Conservation (phyloP, 768 basidiomycete genomes). For the Collybia sp. region DNA sequence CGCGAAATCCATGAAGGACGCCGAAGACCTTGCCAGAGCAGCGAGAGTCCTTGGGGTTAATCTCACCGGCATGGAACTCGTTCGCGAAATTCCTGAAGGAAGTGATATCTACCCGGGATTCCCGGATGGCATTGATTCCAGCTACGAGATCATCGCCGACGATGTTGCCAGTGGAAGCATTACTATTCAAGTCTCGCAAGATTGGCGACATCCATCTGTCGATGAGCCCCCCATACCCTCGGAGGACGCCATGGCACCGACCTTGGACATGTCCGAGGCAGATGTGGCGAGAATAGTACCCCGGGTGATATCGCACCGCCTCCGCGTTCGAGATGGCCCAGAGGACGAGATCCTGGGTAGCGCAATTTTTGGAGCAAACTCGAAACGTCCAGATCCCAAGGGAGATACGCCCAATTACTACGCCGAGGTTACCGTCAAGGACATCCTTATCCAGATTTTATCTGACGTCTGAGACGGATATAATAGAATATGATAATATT, state of each 20-base stretch:
- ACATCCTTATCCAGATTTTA: constrained; percentile 57
- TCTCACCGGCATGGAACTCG: constrained; percentile 54
- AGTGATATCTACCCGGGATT: constrained; percentile 1
- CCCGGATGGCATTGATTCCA: background rate
- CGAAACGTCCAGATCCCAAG: too few relatives aligned
- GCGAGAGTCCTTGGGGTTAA: constrained; percentile 61
- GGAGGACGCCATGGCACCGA: constrained; percentile 12
- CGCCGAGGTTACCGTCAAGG: constrained; percentile 46
- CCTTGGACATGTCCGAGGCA: constrained; percentile 65
- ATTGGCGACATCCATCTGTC: background rate
- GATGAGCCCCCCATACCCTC: background rate
- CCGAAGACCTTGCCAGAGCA: constrained; percentile 63
- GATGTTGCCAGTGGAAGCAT: background rate
- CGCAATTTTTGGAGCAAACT: constrained; percentile 48
- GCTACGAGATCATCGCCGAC: constrained; percentile 3
- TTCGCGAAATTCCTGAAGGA: constrained; percentile 19
- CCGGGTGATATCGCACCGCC: constrained; percentile 68
- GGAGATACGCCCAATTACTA: constrained; percentile 23
- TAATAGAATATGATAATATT: too few relatives aligned
- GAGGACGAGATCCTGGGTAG: constrained; percentile 67
- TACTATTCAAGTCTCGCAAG: background rate
- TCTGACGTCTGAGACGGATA: constrained; percentile 32
- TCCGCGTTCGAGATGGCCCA: constrained; percentile 66
- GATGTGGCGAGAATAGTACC: constrained; percentile 74
- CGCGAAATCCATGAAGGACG: constrained; percentile 54